These are phyloP conservation scores for Melanogaster broomeanus DNA, from an alignment of 768 basidiomycete genomes.

Conservation along the genomic window DNA sequence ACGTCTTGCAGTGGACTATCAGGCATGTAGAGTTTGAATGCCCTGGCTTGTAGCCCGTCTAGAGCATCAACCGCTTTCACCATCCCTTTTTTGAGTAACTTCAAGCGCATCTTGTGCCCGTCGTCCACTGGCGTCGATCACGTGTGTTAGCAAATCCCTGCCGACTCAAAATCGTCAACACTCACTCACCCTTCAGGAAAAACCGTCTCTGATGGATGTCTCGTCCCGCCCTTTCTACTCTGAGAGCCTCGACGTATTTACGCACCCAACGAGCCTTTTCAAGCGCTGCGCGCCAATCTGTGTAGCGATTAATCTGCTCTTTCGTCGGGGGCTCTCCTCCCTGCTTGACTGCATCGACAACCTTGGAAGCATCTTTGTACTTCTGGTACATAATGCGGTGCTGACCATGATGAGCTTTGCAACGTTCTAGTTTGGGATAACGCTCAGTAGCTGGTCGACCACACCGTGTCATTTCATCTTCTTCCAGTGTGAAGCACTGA, in stretches of 20 bases:
- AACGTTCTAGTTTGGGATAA: conserved; percentile 15
- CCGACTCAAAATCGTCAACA: neutral
- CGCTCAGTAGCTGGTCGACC: conserved; percentile 19
- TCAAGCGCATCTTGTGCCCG: conserved; percentile 31
- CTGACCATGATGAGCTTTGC: conserved; percentile 27
- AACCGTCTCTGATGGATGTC: conserved; percentile 34
- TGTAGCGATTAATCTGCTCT: conserved; percentile 11
- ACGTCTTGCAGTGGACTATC: conserved; percentile 6
- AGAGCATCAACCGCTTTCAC: conserved; percentile 19
- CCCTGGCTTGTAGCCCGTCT: conserved; percentile 18
- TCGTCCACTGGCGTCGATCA: conserved; percentile 23
- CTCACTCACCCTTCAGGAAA: conserved; percentile 30
- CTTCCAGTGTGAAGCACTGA: conserved; percentile 20
- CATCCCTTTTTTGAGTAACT: conserved; percentile 31
- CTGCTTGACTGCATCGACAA: conserved; percentile 21
- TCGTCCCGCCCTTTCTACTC: conserved; percentile 32
- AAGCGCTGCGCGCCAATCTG: conserved; percentile 12
- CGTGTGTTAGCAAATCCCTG: neutral
- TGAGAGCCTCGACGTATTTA: conserved; percentile 33
- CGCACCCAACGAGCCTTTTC: conserved; percentile 24
- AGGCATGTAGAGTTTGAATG: conserved; percentile 15
- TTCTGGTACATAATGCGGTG: conserved; percentile 21
- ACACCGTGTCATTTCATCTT: conserved; percentile 30
- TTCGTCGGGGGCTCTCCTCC: conserved; percentile 16
- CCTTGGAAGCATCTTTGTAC: conserved; percentile 29